Base-by-base conservation (phyloP, 179 eudicot species). In the Pouteria campechiana region DNA sequence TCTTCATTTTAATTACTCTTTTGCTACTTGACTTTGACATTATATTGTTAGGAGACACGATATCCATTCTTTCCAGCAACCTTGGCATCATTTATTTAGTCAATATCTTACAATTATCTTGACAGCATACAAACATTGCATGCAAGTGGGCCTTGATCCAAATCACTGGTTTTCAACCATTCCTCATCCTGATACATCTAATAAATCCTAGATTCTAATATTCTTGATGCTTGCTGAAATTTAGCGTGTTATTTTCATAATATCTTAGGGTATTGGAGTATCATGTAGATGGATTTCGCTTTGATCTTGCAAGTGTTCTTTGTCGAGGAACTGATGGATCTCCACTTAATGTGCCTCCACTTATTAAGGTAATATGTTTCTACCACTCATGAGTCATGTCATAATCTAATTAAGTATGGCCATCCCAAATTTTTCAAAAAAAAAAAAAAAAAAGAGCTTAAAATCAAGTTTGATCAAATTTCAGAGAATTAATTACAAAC, bases 241-340 rank as follows among this genome's bases (percentile, higher is more conserved):
- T 48, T 7, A 40, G 38, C 22, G 21, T 22, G 44, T 41, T 12
- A 13, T 20, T 30, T 11, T 48, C 12, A 11, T 37, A 19, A 12
- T 17, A 66, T 11, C 75, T 72, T 63, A 92, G 99, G 99, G 96
- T 72, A 51, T 44, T 28, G 24, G 99, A 92, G 44, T 88, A 92
- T 70, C 99, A 83, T 41, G 79, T 92, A 58, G 99, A 92, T 68
- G 99, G 99, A 63, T 92, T 92, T 63, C 89, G 99, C 50, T 92
- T 92, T 49, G 99, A 92, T 62, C 95, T 92, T 47, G 82, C 99
- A n/a, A 88, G 96, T 67, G 83, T 72, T 51, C 96, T 92, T 58
- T 92, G 99, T 70, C 89, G 99, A 62, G 96, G 93, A 64, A 61
- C 83, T 41, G 93, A 88, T 78, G 99, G 99, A 69, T 75, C 72